Conservation (phyloP, 2,329 filamentous ascomycete genomes). For the Ophiostoma sp. region DNA sequence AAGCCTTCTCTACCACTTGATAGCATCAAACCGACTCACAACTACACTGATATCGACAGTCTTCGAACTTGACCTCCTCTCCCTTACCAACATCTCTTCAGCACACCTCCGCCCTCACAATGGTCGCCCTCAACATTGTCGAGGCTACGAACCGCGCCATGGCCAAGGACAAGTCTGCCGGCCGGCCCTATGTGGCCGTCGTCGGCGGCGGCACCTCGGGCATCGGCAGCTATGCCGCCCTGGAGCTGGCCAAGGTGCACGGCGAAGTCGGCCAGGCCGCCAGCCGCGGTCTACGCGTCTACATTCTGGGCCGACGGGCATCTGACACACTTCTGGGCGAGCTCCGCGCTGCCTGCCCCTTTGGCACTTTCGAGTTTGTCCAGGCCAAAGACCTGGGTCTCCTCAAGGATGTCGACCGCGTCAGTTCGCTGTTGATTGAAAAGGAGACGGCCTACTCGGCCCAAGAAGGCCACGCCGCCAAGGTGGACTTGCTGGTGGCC, state of each 20-base stretch:
- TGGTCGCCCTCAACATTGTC: slow-evolving; percentile 28
- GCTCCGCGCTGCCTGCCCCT: slow-evolving; percentile 35
- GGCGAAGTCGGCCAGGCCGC: slow-evolving; percentile 15
- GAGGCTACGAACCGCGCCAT: slow-evolving; percentile 26
- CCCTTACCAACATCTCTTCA: no score
- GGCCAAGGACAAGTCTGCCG: neutral
- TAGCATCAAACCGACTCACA: no score
- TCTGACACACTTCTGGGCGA: slow-evolving; percentile 35
- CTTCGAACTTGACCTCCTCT: neutral
- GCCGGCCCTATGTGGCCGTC: slow-evolving; percentile 29
- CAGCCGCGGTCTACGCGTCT: slow-evolving; percentile 34
- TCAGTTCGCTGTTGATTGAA: slow-evolving; percentile 35
- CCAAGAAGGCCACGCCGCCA: slow-evolving; percentile 25
- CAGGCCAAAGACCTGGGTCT: slow-evolving; percentile 36
- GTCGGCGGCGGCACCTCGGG: slow-evolving; percentile 32
- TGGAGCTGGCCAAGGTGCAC: slow-evolving; percentile 28
- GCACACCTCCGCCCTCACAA: neutral
- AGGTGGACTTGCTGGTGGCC: slow-evolving; percentile 40
- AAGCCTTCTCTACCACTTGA: neutral
- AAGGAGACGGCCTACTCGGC: slow-evolving; percentile 32
- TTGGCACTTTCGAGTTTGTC: slow-evolving; percentile 39
- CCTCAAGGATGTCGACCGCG: slow-evolving; percentile 39
- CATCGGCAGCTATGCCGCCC: slow-evolving; percentile 29
- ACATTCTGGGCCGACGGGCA: slow-evolving; percentile 35
- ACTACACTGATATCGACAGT: neutral